Evolutionary conservation across 345 rosid genomes (phyloP).

Genomic region (Trapa bicornis): DNA sequence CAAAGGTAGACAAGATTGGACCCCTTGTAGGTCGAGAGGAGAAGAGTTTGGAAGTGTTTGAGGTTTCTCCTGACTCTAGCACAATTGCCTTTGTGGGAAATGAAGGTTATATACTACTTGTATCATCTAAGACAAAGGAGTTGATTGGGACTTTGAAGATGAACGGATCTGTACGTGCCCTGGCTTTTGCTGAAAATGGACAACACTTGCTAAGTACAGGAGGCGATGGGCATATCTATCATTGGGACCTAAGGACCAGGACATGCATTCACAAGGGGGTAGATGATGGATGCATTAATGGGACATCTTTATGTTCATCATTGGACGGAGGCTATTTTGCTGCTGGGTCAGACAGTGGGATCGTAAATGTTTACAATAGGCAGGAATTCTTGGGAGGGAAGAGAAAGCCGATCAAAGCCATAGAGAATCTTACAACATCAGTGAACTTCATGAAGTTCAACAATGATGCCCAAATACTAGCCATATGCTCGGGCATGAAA

Average conservation of each 20-base stretch:
- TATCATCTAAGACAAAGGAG: slow-evolving; percentile 73
- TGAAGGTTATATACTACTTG: slow-evolving; percentile 75
- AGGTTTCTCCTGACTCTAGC: slow-evolving; percentile 72
- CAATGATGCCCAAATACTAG: slow-evolving; percentile 70
- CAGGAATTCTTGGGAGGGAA: slow-evolving; percentile 73
- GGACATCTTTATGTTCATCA: slow-evolving; percentile 60
- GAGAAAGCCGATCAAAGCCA: slow-evolving; percentile 59
- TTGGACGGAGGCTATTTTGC: slow-evolving; percentile 53
- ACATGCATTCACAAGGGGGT: slow-evolving; percentile 68
- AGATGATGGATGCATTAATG: slow-evolving; percentile 76
- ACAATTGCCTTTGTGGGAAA: slow-evolving; percentile 75
- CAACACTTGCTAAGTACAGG: slow-evolving; percentile 67
- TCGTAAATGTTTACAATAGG: slow-evolving; percentile 76
- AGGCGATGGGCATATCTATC: slow-evolving; percentile 82
- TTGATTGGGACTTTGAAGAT: slow-evolving; percentile 76
- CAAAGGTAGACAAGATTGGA: slow-evolving; percentile 66
- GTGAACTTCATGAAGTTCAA: slow-evolving; percentile 76
- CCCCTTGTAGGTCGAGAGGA: slow-evolving; percentile 94
- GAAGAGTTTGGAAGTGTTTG: slow-evolving; percentile 86
- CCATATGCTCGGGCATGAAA: slow-evolving; percentile 63
- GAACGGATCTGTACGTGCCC: slow-evolving; percentile 72
- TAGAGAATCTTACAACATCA: slow-evolving; percentile 69
- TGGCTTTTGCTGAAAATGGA: slow-evolving; percentile 65
- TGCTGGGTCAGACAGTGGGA: slow-evolving; percentile 76
- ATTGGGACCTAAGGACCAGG: slow-evolving; percentile 84